Base-by-base conservation (phyloP, 305 asterid genomes). In the Rubia peregrina region DNA sequence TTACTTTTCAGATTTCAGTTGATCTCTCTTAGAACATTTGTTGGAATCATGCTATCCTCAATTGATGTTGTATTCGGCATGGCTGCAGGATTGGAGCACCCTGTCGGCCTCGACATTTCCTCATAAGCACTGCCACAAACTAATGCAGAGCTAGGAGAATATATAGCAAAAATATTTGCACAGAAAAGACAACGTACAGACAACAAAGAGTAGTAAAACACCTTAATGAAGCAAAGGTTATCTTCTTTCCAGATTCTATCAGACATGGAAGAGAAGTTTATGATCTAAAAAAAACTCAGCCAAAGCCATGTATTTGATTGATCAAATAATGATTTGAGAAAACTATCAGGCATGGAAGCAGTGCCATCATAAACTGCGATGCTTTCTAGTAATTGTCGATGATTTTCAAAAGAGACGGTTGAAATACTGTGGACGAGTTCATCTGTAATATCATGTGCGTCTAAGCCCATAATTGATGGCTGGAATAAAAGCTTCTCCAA, bases 321-420 rank as follows among this genome's bases (percentile, higher is more conserved):
- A 69, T 36, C 57, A 36, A 53, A 44, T 14, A 61, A 9, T 26
- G 40, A 56, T 51, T 16, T 57, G 57, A 72, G 76, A 69, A 67
- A 57, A 53, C 75, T 70, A 90, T 96, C 99, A 48, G 80, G 38
- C 94, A 94, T 88, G 19, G 96, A 79, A 79, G 87, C 88, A 76
- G 93, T 94, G 80, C 96, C 99, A 65, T 98, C 99, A 71, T 98
- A 94, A 65, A 94, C 92, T 22, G 91, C 98, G 11, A 98, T 94
- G 79, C 91, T 94, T 75, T 94, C 99, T 38, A 94, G 79, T 60
- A 91, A 88, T 79, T 91, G 98, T 66, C 98, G 96, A 78, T 94
- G 96, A 78, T 94, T 91, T 85, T 94, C 99, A 16, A 96, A 73
- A 7, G 99, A 88, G 74, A 94, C 98, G 7, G 89, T 85, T 71